Percentiles rank a stretch among this genome's conserved stretches.
These are phyloP conservation scores for Hippophae tibetana DNA, from an alignment of 306 rosid genomes.

Conservation along the genomic window DNA sequence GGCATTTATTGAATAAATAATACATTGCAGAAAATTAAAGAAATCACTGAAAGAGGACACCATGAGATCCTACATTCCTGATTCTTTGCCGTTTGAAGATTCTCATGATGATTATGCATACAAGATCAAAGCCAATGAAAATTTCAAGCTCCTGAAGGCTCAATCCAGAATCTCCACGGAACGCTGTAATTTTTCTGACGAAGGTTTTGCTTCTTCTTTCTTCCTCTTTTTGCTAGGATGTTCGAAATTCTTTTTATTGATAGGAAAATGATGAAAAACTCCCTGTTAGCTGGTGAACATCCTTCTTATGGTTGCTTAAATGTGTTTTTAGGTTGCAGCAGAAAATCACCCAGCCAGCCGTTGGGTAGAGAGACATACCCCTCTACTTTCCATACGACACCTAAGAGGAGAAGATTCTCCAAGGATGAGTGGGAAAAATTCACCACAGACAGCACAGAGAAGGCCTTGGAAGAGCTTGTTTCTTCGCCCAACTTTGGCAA, in stretches of 20 bases:
- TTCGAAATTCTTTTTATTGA: constrained; percentile 10
- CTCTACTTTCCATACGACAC: constrained; percentile 65
- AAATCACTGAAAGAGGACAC: constrained; percentile 48
- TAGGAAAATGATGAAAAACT: neutral
- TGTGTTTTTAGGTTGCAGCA: constrained; percentile 27
- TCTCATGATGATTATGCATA: constrained; percentile 26
- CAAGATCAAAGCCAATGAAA: constrained; percentile 27
- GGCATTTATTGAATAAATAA: constrained; percentile 13
- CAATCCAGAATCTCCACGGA: constrained; percentile 20
- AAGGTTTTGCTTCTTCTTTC: constrained; percentile 34
- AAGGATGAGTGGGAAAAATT: constrained; percentile 70
- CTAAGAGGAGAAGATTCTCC: constrained; percentile 54
- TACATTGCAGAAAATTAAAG: constrained; percentile 44
- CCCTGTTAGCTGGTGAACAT: constrained; percentile 1
- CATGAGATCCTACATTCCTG: constrained; percentile 38
- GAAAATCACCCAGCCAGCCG: constrained; percentile 26
- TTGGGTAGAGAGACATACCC: constrained; percentile 36
- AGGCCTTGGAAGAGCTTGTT: constrained; percentile 67
- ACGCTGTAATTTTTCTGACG: constrained; percentile 41
- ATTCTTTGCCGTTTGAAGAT: constrained; percentile 43
- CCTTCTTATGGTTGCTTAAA: constrained; percentile 2
- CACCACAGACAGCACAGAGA: constrained; percentile 59
- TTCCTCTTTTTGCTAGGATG: too few relatives aligned
- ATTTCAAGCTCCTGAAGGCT: constrained; percentile 23
- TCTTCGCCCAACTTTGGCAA: constrained; percentile 65